phyloP scores from a whole-genome alignment of 1,284 basidiomycete genomes.

The Trichosporon sp. region DNA sequence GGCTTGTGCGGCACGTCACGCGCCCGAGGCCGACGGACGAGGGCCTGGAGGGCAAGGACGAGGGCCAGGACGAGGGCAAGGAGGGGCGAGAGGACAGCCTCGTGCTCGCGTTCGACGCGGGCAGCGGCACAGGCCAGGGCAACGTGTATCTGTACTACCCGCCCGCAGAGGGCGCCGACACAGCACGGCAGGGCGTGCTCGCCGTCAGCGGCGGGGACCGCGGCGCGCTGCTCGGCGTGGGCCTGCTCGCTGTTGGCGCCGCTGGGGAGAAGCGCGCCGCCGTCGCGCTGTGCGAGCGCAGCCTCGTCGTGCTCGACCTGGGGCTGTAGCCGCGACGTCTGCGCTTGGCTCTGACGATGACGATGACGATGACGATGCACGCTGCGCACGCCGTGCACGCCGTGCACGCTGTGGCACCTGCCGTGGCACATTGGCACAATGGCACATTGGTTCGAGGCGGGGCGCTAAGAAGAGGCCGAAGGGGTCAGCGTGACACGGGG shows the following conservation, averaged over 20 bases:
- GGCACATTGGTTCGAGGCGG: too few species aligned
- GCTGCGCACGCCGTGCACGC: too few species aligned
- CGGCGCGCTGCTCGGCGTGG: slow-evolving; percentile 75
- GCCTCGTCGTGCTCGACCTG: slow-evolving; percentile 61
- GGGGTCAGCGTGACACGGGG: too few species aligned
- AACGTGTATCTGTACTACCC: slow-evolving; percentile 80
- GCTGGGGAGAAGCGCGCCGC: slow-evolving; percentile 52
- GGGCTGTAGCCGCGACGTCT: too few species aligned
- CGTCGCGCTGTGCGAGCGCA: slow-evolving; percentile 71
- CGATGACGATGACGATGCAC: too few species aligned
- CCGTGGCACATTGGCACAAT: too few species aligned
- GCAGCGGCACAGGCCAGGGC: slow-evolving; percentile 53
- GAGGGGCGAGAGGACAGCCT: not conserved
- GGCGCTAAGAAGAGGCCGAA: too few species aligned
- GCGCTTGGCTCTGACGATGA: too few species aligned
- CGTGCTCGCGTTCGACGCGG: slow-evolving; percentile 76
- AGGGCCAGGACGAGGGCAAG: not conserved
- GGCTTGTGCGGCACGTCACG: slow-evolving; percentile 68
- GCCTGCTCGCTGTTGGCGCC: slow-evolving; percentile 51
- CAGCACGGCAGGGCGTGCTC: slow-evolving; percentile 73
- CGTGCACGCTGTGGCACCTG: too few species aligned
- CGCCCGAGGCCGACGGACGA: too few species aligned
- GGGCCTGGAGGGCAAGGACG: too few species aligned
- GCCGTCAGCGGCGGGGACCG: slow-evolving; percentile 60
- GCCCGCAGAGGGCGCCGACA: slow-evolving; percentile 41